phyloP scores from a whole-genome alignment of 2,329 filamentous ascomycete species.

The Calonectria ilicicola region DNA sequence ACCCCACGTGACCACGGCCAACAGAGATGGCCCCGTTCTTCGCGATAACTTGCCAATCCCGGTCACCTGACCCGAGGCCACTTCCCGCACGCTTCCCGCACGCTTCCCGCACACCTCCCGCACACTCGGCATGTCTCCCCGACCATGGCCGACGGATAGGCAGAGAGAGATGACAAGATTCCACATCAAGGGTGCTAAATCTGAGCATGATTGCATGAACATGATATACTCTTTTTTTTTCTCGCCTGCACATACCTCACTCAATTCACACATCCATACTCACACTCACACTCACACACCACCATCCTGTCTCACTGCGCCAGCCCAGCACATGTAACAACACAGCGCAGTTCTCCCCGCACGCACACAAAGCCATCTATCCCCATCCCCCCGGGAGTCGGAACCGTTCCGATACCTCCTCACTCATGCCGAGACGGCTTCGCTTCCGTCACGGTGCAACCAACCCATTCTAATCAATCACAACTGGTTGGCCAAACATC shows the following conservation, averaged over 20 bases:
- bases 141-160: not conserved
- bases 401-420: not conserved
- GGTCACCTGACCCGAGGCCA: slow-evolving; percentile 2
- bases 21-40: too few relatives aligned
- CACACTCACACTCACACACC: not conserved
- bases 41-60: not conserved
- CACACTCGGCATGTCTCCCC: not conserved
- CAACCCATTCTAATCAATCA: not conserved
- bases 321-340: too few relatives aligned
- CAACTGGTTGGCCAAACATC: not conserved
- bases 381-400: too few relatives aligned
- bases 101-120: not conserved
- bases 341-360: not conserved
- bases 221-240: too few relatives aligned
- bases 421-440: not conserved
- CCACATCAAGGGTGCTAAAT: not conserved
- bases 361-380: too few relatives aligned
- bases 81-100: not conserved
- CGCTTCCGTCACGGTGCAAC: not conserved
- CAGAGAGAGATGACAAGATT: not conserved
- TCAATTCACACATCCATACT: too few relatives aligned
- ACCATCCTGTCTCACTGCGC: too few relatives aligned
- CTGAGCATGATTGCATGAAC: not conserved
- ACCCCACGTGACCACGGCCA: too few relatives aligned
- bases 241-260: too few relatives aligned